Evolutionary conservation across 495 filamentous ascomycete species (phyloP).

Genomic region (Evansstolkia leycettana): DNA sequence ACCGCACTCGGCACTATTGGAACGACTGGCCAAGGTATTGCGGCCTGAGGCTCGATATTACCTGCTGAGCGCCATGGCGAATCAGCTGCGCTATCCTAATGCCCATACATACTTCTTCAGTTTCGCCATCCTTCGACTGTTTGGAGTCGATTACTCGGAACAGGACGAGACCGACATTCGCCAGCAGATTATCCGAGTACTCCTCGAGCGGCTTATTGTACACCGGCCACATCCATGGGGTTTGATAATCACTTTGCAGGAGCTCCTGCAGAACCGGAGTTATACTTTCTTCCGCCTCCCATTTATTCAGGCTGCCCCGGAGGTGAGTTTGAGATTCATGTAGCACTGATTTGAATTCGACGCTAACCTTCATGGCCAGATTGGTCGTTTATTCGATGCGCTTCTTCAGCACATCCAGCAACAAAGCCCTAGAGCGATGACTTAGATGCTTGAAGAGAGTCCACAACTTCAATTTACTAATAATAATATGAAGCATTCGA

Average conservation of each 20-base stretch:
- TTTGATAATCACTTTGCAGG: slow-evolving; percentile 76
- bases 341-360: background rate
- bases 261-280: slow-evolving; percentile 80
- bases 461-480: too few relatives aligned
- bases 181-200: slow-evolving; percentile 76
- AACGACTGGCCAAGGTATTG: slow-evolving; percentile 60
- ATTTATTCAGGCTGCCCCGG: slow-evolving; percentile 78
- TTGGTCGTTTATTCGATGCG: slow-evolving; percentile 37
- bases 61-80: slow-evolving; percentile 70
- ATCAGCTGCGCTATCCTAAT: slow-evolving; percentile 85
- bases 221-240: slow-evolving; percentile 96
- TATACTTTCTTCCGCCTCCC: slow-evolving; percentile 86
- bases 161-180: slow-evolving; percentile 71
- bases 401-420: slow-evolving; percentile 39
- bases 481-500: slow-evolving; percentile 14
- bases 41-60: slow-evolving; percentile 73
- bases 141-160: slow-evolving; percentile 65
- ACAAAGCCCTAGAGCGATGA: slow-evolving; percentile 32
- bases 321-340: slow-evolving; percentile 40
- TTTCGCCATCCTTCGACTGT: slow-evolving; percentile 75
- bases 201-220: slow-evolving; percentile 77
- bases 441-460: slow-evolving; percentile 14
- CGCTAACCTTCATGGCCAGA: slow-evolving; percentile 10
- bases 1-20: slow-evolving; percentile 62
- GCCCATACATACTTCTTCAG: slow-evolving; percentile 89